Evolutionary conservation across 2,329 filamentous ascomycete genomes (phyloP), one percentile per base, ranked within the genome.

Genomic region (Trichoderma oligosporum): DNA sequence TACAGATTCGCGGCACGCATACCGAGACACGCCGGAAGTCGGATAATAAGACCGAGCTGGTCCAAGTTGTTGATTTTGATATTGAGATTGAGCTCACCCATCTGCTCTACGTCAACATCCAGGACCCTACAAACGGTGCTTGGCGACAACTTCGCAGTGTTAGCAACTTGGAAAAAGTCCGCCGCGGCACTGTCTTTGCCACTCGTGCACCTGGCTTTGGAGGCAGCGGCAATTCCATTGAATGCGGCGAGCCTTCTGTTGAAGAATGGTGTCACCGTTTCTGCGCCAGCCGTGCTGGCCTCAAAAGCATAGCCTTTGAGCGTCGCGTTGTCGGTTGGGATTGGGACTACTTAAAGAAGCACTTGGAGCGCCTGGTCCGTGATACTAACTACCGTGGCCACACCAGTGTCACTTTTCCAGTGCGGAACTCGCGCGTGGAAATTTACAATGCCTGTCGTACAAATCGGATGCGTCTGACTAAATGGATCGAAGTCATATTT

Each of bases 251-350:
- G 3, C 70, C 71, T 0, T 60, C 62, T n/a, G 64, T 73, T 41
- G 60, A 66, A 7, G 80, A 85, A 58, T 91, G 88, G 87, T 89
- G 86, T 64, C 81, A 86, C 58, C 78, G 80, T 36, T 92, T 83
- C 71, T 85, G 82, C 64, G 79, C 79, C 2, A 83, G 79, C 61
- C 73, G 75, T 20, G 76, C 82, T 1, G 74, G 74, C 7, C 74
- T 89, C 31, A 86, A 86, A 66, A 75, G 70, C 42, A 83, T 87
- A 61, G 66, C 70, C 1, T 70, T 86, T 18, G 72, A 73, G 61
- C 75, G 82, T 7, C 71, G 71, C 29, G 74, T 90, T 47, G 69
- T 75, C 0, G 86, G 87, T 20, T 81, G 88, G 67, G 82, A 91
- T 66, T 75, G 79, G 56, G 74, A 76, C 1, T 69, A 71, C 42